Conservation (phyloP, 306 rosid genomes). For the Cucurbita ficifolia region DNA sequence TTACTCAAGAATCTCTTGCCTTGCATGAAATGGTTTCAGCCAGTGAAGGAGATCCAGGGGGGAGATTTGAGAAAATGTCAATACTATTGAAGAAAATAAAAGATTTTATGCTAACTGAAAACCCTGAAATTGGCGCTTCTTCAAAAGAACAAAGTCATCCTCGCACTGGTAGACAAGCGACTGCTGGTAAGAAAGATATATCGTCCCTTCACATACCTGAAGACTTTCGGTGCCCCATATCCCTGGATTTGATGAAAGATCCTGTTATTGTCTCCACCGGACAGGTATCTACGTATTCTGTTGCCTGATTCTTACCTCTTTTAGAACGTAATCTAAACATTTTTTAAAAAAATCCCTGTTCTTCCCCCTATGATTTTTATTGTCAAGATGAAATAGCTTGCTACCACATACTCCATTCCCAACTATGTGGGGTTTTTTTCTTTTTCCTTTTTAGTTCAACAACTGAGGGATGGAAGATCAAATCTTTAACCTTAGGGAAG, state of each 20-base stretch:
- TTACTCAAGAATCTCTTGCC: conserved; percentile 74
- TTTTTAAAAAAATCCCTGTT: too few relatives aligned
- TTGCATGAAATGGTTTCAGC: conserved; percentile 81
- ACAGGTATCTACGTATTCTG: conserved; percentile 48
- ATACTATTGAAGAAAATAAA: conserved; percentile 68
- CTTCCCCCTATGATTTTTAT: background rate
- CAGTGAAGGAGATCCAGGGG: conserved; percentile 85
- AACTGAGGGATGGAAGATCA: background rate
- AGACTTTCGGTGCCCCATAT: conserved; percentile 91
- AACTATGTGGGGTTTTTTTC: background rate
- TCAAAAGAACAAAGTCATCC: conserved; percentile 25
- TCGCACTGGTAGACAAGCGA: conserved; percentile 24
- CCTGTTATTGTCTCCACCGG: conserved; percentile 97
- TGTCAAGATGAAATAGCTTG: background rate
- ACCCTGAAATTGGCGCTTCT: conserved; percentile 38
- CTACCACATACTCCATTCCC: background rate
- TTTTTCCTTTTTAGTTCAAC: background rate
- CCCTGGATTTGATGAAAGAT: conserved; percentile 85
- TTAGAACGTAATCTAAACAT: background rate
- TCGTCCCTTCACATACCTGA: conserved; percentile 39
- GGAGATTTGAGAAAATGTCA: conserved; percentile 72
- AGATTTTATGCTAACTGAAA: conserved; percentile 75
- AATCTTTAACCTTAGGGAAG: background rate
- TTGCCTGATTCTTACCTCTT: background rate
- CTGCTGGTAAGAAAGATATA: conserved; percentile 37